Conservation (phyloP, 257 asterid genomes). For the Ilex asprella region DNA sequence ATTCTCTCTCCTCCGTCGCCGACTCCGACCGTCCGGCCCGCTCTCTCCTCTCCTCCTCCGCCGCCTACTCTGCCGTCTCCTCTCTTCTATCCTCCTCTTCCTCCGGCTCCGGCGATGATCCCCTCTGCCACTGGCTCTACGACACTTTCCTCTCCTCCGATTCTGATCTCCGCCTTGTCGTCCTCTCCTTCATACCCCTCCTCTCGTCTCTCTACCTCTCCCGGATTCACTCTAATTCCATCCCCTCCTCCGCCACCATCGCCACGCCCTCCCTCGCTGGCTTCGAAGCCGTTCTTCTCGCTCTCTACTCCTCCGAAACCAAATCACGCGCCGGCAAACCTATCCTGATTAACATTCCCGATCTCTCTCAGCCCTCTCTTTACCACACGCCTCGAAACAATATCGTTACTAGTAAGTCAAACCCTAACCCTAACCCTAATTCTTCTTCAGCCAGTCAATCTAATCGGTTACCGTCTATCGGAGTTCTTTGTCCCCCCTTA, state of each 20-base stretch:
- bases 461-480: constrained; percentile 20
- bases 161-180: constrained; percentile 77
- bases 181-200: constrained; percentile 68
- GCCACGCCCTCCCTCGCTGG: constrained; percentile 58
- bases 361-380: constrained; percentile 85
- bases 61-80: constrained; percentile 59
- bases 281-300: constrained; percentile 83
- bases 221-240: constrained; percentile 50
- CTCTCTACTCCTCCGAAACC: constrained; percentile 65
- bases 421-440: constrained; percentile 14
- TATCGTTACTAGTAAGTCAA: constrained; percentile 28
- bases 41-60: constrained; percentile 75
- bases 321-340: constrained; percentile 77
- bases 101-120: constrained; percentile 72
- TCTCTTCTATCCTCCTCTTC: constrained; percentile 42
- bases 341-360: constrained; percentile 59
- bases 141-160: constrained; percentile 75
- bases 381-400: constrained; percentile 64
- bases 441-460: too few species aligned
- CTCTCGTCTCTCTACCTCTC: constrained; percentile 54
- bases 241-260: constrained; percentile 13
- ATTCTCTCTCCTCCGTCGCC: constrained; percentile 50
- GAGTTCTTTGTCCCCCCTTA: constrained; percentile 61
- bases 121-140: constrained; percentile 91
- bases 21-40: constrained; percentile 93